Conservation (phyloP, 2,329 filamentous ascomycete genomes). For the Hymenoscyphus fructigenus region DNA sequence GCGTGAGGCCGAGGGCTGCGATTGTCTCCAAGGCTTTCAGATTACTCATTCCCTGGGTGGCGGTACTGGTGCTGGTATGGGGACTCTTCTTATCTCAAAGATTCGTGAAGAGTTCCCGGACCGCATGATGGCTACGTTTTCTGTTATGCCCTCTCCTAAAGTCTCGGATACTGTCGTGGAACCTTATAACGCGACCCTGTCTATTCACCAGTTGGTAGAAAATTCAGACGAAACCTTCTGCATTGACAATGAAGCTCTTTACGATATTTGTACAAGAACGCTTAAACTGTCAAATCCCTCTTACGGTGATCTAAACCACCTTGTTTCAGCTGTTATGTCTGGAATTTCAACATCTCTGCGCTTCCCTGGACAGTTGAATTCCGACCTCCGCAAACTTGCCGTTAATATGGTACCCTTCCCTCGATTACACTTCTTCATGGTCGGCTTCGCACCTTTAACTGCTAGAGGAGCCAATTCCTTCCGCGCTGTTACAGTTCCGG, state of each 20-base stretch:
- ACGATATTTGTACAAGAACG: slow-evolving; percentile 99
- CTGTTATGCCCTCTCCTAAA: slow-evolving; percentile 97
- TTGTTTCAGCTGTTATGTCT: slow-evolving; percentile 99
- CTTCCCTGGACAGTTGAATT: slow-evolving; percentile 99
- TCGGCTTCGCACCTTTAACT: slow-evolving; percentile 97
- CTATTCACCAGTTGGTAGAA: slow-evolving; percentile 98
- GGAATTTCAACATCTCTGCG: slow-evolving; percentile 97
- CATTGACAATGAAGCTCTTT: slow-evolving; percentile 99
- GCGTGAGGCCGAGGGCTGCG: slow-evolving; percentile 96
- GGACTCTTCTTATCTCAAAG: slow-evolving; percentile 99
- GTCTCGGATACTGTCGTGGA: slow-evolving; percentile 99
- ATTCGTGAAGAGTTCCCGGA: slow-evolving; percentile 99
- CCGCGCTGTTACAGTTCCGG: slow-evolving; percentile 95
- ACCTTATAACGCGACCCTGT: slow-evolving; percentile 99
- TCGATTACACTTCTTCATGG: slow-evolving; percentile 99
- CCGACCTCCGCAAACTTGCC: slow-evolving; percentile 97
- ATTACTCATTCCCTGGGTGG: slow-evolving; percentile 99
- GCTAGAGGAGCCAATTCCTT: slow-evolving; percentile 89
- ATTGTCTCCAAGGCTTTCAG: slow-evolving; percentile 99
- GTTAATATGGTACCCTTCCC: slow-evolving; percentile 99
- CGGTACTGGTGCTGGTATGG: slow-evolving; percentile 99
- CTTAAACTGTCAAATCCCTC: slow-evolving; percentile 98
- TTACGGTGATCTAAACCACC: slow-evolving; percentile 98
- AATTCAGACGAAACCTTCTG: slow-evolving; percentile 99
- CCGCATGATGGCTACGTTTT: slow-evolving; percentile 99